These are phyloP conservation scores for Colletotrichum lentis DNA, from an alignment of 2,329 filamentous ascomycete species.

Conservation along the genomic window DNA sequence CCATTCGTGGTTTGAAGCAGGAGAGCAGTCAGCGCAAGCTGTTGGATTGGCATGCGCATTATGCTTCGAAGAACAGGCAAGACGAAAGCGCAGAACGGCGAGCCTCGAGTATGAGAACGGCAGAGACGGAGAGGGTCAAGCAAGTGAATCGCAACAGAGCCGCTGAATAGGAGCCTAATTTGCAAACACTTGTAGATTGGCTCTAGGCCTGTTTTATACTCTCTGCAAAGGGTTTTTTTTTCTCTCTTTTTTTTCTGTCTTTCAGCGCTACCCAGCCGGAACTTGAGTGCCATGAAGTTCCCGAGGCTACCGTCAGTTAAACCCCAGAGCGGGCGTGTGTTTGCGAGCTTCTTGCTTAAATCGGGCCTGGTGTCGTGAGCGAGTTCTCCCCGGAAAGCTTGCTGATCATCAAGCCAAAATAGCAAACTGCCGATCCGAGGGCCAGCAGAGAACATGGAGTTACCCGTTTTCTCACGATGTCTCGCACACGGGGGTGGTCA, in stretches of 20 bases:
- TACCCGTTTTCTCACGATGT: background rate
- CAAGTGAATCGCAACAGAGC: background rate
- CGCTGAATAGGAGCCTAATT: background rate
- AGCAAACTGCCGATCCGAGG: background rate
- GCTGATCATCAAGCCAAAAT: constrained; percentile 7
- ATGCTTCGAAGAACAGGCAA: background rate
- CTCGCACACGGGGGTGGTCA: background rate
- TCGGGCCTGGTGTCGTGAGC: background rate
- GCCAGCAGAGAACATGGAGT: too few relatives aligned
- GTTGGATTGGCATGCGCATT: constrained; percentile 6
- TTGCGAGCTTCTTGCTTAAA: background rate
- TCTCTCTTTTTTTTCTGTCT: too few relatives aligned
- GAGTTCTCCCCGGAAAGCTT: background rate
- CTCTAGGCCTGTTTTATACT: too few relatives aligned
- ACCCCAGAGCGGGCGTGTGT: background rate
- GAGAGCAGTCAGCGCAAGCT: background rate
- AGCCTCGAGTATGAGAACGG: background rate
- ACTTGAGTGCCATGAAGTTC: constrained; percentile 1
- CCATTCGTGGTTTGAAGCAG: constrained; percentile 6
- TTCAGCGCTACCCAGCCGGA: background rate
- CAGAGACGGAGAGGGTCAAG: background rate
- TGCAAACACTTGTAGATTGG: background rate
- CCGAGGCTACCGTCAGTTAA: background rate
- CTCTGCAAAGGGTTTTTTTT: too few relatives aligned
- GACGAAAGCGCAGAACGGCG: too few relatives aligned